Evolutionary conservation across 75 land plant species (phyloP).

Genomic region (Picea sitchensis): DNA sequence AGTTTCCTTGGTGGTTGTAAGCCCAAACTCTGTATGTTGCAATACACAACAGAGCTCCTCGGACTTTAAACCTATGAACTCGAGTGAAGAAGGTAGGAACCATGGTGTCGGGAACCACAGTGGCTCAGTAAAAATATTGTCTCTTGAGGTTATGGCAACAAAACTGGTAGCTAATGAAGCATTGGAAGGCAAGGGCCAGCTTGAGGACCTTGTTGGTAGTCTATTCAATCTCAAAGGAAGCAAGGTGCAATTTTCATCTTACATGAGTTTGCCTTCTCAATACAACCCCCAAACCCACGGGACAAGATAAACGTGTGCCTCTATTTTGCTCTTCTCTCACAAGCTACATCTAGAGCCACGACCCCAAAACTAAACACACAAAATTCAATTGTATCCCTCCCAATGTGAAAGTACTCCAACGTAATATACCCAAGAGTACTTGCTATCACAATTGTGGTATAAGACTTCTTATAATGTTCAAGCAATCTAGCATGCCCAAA

Average conservation of each 20-base stretch:
- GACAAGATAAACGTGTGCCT: not conserved
- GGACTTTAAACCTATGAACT: too few species aligned
- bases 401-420: slow-evolving; percentile 14
- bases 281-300: slow-evolving; percentile 16
- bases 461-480: slow-evolving; percentile 6
- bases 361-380: slow-evolving; percentile 18
- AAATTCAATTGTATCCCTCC: slow-evolving; percentile 10
- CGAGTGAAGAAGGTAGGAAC: too few species aligned
- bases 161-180: too few species aligned
- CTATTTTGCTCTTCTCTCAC: slow-evolving; percentile 3
- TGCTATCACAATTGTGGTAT: slow-evolving; percentile 7
- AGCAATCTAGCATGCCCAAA: slow-evolving; percentile 16
- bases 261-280: slow-evolving; percentile 1
- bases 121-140: too few species aligned
- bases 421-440: slow-evolving; percentile 15
- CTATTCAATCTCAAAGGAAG: too few species aligned
- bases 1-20: too few species aligned
- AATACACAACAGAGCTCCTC: too few species aligned
- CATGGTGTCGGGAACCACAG: too few species aligned
- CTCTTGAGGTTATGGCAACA: too few species aligned
- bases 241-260: not conserved
- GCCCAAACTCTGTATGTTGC: too few species aligned
- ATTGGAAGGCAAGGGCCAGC: too few species aligned
- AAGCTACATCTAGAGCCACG: slow-evolving; percentile 14
- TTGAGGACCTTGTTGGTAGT: too few species aligned